Conservation (phyloP, 2,329 filamentous ascomycete species). For the Biscogniauxia mediterranea region DNA sequence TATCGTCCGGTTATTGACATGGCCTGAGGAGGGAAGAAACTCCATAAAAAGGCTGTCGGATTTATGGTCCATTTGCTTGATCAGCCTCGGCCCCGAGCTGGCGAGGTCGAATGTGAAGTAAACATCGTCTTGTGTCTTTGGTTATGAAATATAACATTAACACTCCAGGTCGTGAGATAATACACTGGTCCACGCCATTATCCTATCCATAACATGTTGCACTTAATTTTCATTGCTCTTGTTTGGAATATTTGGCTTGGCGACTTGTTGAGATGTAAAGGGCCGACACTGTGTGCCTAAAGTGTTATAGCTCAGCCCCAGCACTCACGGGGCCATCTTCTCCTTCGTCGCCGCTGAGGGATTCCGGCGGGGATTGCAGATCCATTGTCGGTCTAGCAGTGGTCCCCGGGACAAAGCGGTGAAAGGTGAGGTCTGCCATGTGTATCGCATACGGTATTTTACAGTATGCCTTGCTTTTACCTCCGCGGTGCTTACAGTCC, state of each 20-base stretch:
- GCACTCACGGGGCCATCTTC: background rate
- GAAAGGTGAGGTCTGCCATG: background rate
- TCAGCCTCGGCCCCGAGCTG: background rate
- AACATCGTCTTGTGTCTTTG: background rate
- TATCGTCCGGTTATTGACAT: background rate
- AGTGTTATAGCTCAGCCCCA: background rate
- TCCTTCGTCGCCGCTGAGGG: background rate
- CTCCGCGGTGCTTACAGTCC: slow-evolving; percentile 32
- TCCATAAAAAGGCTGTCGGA: background rate
- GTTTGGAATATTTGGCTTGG: background rate
- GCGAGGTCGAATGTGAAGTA: background rate
- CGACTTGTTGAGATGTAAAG: background rate
- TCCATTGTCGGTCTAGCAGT: background rate
- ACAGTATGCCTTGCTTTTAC: slow-evolving; percentile 17
- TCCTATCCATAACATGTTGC: background rate
- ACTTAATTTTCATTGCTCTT: too few relatives aligned
- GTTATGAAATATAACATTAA: background rate
- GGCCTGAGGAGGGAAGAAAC: background rate
- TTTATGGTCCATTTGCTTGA: background rate
- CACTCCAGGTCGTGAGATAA: background rate
- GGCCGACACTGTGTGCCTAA: background rate
- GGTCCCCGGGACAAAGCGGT: background rate
- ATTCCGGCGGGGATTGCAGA: background rate
- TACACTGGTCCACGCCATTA: background rate
- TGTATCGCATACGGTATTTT: background rate